Evolutionary conservation across 257 asterid species (phyloP).

Genomic region (Lycium ferocissimum): DNA sequence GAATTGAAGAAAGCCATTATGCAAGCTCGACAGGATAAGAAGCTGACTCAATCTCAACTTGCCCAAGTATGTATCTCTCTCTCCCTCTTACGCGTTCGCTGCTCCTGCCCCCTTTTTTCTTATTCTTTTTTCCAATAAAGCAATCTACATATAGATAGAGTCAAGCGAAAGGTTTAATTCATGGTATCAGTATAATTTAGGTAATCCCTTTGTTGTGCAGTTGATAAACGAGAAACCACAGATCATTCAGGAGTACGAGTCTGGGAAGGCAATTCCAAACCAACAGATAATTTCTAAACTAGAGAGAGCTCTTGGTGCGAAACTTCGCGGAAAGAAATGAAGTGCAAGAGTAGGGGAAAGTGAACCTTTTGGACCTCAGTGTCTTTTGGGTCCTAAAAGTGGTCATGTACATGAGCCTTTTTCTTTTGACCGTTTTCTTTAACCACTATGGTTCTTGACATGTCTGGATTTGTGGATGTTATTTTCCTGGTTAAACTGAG

Average conservation of each 20-base stretch:
- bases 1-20: constrained; percentile 86
- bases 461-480: not conserved
- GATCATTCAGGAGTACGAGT: constrained; percentile 62
- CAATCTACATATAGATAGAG: not conserved
- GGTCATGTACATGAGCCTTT: constrained; percentile 49
- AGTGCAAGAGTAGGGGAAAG: not conserved
- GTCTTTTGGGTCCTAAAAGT: constrained; percentile 42
- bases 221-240: constrained; percentile 70
- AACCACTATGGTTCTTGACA: constrained; percentile 35
- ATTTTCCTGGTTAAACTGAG: not conserved
- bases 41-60: constrained; percentile 87
- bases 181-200: not conserved
- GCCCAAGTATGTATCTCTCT: constrained; percentile 63
- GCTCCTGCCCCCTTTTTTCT: not conserved
- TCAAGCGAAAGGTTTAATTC: not conserved
- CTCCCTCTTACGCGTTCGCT: not conserved
- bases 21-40: constrained; percentile 90
- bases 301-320: constrained; percentile 82
- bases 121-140: not conserved
- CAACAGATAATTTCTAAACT: constrained; percentile 79
- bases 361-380: constrained; percentile 30
- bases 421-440: constrained; percentile 9
- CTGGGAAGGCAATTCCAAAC: constrained; percentile 72
- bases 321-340: constrained; percentile 79
- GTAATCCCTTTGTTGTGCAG: constrained; percentile 44